Evolutionary conservation across 805 yeast species (phyloP).

Genomic region (Lachancea fermentati): DNA sequence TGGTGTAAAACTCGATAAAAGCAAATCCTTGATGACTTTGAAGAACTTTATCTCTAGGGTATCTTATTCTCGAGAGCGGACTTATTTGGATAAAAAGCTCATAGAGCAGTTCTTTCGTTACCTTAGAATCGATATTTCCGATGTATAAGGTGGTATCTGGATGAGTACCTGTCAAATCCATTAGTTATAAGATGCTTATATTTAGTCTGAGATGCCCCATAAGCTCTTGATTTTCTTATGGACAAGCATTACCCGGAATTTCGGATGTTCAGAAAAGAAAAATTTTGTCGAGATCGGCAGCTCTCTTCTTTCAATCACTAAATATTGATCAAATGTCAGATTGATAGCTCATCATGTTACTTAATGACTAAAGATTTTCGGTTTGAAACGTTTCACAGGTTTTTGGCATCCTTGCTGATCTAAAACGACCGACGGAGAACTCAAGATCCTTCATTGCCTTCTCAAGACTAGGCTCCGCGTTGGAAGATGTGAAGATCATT

Average conservation of each 20-base stretch:
- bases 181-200: slow-evolving; percentile 15
- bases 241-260: not conserved
- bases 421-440: no score
- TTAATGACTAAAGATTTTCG: no score
- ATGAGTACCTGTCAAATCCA: slow-evolving; percentile 33
- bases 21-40: slow-evolving; percentile 82
- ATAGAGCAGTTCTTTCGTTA: slow-evolving; percentile 62
- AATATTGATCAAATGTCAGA: not conserved
- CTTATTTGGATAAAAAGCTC: slow-evolving; percentile 85
- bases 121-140: slow-evolving; percentile 77
- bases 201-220: not conserved
- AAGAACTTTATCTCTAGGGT: slow-evolving; percentile 75
- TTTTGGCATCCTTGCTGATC: not conserved
- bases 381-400: no score
- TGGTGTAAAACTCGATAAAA: slow-evolving; percentile 63
- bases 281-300: not conserved
- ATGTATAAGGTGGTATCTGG: slow-evolving; percentile 64
- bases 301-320: no score
- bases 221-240: not conserved
- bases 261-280: no score
- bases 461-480: not conserved
- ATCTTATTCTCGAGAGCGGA: slow-evolving; percentile 60
- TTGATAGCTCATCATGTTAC: not conserved
- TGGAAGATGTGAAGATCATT: not conserved
- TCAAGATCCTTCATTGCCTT: not conserved